Percentiles rank a stretch among this genome's conserved stretches.
phyloP scores from a whole-genome alignment of 176 grass and related monocot species.

The Ensete ventricosum region DNA sequence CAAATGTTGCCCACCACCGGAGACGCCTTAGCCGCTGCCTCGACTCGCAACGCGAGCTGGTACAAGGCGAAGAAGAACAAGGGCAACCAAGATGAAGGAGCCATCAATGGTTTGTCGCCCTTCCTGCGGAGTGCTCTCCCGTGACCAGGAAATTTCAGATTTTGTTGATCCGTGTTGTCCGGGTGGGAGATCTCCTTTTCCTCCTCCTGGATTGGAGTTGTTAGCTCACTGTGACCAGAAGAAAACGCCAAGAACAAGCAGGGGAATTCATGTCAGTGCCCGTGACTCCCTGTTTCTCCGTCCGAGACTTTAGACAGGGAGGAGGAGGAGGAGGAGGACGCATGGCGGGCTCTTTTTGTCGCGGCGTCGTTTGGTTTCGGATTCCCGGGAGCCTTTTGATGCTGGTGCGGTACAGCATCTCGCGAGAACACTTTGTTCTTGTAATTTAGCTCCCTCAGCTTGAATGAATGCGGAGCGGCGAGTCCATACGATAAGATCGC shows the following conservation, averaged over 20 bases:
- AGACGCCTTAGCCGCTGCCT: conserved; percentile 11
- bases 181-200: neutral
- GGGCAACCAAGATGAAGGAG: neutral
- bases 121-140: neutral
- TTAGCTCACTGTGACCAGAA: neutral
- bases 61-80: conserved; percentile 4
- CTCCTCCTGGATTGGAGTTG: neutral
- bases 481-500: too few species aligned
- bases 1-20: conserved; percentile 45
- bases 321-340: neutral
- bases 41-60: neutral
- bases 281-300: neutral
- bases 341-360: neutral
- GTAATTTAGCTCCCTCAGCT: too few species aligned
- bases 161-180: neutral
- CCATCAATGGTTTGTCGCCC: neutral
- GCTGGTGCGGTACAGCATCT: too few species aligned
- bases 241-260: neutral
- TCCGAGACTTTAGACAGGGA: too few species aligned
- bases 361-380: neutral
- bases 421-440: too few species aligned
- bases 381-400: too few species aligned
- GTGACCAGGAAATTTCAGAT: neutral
- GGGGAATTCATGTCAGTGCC: neutral
- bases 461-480: too few species aligned